Evolutionary conservation across 1,284 basidiomycete genomes (phyloP).

Genomic region (Naganishia albida): DNA sequence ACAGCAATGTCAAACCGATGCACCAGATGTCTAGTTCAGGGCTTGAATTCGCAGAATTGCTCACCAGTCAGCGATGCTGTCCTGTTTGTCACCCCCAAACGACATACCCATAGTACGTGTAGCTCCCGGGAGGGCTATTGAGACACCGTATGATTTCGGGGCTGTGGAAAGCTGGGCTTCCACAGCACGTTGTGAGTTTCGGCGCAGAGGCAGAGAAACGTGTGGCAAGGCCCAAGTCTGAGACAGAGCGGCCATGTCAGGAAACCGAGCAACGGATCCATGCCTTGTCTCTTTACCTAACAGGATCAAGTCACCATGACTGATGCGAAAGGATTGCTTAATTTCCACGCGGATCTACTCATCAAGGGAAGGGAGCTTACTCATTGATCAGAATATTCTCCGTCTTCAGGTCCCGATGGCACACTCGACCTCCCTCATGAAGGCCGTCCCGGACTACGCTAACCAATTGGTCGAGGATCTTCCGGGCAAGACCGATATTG

Average conservation of each 20-base stretch:
- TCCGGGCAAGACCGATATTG: constrained; percentile 41
- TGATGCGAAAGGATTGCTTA: constrained; percentile 25
- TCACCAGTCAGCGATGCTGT: not conserved
- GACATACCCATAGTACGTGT: constrained; percentile 56
- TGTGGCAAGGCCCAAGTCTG: constrained; percentile 61
- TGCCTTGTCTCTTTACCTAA: constrained; percentile 45
- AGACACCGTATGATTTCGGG: constrained; percentile 60
- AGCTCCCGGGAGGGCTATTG: constrained; percentile 55
- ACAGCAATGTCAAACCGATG: constrained; percentile 59
- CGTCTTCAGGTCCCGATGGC: constrained; percentile 61
- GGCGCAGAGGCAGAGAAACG: constrained; percentile 60
- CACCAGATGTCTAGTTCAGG: constrained; percentile 64
- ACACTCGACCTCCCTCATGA: constrained; percentile 58
- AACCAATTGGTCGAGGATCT: constrained; percentile 59
- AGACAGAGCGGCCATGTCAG: not conserved
- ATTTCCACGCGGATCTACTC: no score
- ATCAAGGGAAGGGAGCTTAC: constrained; percentile 9
- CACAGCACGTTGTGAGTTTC: constrained; percentile 62
- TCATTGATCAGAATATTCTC: constrained; percentile 50
- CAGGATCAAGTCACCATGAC: constrained; percentile 53
- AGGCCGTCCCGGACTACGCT: constrained; percentile 58
- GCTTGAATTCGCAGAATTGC: constrained; percentile 45
- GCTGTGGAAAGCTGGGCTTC: constrained; percentile 58
- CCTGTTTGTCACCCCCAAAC: not conserved
- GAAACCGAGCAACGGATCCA: not conserved